Conservation (phyloP, 257 asterid species). For the Solanum tarijense region DNA sequence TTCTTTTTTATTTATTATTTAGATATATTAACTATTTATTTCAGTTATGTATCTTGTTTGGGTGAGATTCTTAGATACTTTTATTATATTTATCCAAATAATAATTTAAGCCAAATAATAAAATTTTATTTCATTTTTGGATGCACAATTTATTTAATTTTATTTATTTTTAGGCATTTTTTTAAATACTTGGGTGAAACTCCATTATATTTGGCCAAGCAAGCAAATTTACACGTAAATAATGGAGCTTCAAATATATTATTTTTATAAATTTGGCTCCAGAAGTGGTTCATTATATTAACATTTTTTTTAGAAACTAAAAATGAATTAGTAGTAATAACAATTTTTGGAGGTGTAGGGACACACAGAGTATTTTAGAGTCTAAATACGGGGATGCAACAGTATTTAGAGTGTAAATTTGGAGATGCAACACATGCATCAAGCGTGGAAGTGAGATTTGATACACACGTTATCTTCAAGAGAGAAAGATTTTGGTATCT, state of each 20-base stretch:
- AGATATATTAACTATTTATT: background rate
- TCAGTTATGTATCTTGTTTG: background rate
- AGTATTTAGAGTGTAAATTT: background rate
- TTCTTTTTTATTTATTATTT: too few species aligned
- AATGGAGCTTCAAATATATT: background rate
- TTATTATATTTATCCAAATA: background rate
- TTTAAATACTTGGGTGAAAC: background rate
- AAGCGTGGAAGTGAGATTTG: background rate
- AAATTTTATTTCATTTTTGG: background rate
- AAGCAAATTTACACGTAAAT: background rate
- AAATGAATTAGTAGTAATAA: background rate
- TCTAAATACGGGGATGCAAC: background rate
- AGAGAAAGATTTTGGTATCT: background rate
- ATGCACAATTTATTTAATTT: background rate
- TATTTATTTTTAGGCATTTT: too few species aligned
- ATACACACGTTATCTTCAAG: background rate
- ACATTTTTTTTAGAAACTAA: background rate
- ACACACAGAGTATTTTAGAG: background rate
- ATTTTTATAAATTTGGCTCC: background rate
- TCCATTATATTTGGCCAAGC: background rate
- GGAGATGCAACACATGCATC: background rate
- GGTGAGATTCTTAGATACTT: background rate
- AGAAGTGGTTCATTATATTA: background rate
- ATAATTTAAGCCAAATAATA: background rate
- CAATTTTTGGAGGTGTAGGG: background rate